These are phyloP conservation scores for Psilocybe subaeruginosa DNA, from an alignment of 768 basidiomycete genomes.

Conservation along the genomic window DNA sequence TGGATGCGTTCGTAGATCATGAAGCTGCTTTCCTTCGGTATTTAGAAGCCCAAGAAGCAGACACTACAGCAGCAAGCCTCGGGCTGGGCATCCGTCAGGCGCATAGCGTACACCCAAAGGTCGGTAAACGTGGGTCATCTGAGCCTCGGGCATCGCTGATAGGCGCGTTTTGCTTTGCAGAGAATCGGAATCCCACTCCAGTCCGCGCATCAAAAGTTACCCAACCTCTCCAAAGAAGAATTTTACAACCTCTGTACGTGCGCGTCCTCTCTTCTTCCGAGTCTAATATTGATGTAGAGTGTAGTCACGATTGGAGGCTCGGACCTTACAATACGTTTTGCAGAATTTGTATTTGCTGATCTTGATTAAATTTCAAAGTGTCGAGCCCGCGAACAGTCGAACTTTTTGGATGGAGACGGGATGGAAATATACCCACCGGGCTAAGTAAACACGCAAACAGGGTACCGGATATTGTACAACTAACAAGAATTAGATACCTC, in stretches of 20 bases:
- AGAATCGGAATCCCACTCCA: constrained; percentile 37
- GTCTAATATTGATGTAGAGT: background rate
- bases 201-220: constrained; percentile 31
- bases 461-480: background rate
- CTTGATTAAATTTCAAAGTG: background rate
- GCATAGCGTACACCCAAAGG: constrained; percentile 39
- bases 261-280: background rate
- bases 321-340: constrained; percentile 35
- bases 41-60: constrained; percentile 27
- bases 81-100: constrained; percentile 30
- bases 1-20: constrained; percentile 45
- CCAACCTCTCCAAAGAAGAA: constrained; percentile 36
- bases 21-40: constrained; percentile 37
- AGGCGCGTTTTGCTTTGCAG: constrained; percentile 19
- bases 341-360: constrained; percentile 30
- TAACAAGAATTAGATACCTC: background rate
- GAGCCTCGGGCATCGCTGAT: background rate
- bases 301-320: constrained; percentile 38
- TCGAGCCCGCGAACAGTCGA: background rate
- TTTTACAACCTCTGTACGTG: constrained; percentile 43
- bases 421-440: background rate
- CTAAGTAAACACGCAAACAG: background rate
- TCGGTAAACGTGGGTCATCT: constrained; percentile 12
- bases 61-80: constrained; percentile 22
- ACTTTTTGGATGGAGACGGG: background rate